phyloP scores from a whole-genome alignment of 2,329 filamentous ascomycete species.

The Atkinsonella texensis region DNA sequence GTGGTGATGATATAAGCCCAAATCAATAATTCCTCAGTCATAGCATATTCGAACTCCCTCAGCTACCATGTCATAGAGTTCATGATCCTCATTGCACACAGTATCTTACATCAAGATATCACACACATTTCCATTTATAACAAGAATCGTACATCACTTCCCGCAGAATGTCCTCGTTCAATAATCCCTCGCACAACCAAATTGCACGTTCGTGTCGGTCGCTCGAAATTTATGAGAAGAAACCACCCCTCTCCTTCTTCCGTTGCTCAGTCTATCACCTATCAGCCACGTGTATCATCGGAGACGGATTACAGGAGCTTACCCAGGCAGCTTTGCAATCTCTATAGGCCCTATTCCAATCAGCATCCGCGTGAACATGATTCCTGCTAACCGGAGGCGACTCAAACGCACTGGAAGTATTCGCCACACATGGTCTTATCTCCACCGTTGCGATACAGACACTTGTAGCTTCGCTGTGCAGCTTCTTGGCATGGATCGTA shows the following conservation, averaged over 20 bases:
- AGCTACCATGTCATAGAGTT: not conserved
- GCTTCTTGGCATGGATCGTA: slow-evolving; percentile 94
- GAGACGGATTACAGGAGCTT: slow-evolving; percentile 15
- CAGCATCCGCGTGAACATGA: slow-evolving; percentile 6
- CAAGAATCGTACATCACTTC: too few species aligned
- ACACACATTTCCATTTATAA: not conserved
- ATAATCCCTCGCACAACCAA: not conserved
- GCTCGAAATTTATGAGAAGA: slow-evolving; percentile 4
- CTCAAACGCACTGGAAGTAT: slow-evolving; percentile 72
- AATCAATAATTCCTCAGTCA: not conserved
- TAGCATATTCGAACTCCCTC: not conserved
- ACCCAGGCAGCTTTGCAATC: slow-evolving; percentile 96
- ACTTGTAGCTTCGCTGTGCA: slow-evolving; percentile 72
- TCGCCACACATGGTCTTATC: slow-evolving; percentile 85
- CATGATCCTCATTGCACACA: not conserved
- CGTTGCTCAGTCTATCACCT: slow-evolving; percentile 10
- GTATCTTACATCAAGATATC: not conserved
- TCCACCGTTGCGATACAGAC: slow-evolving; percentile 76
- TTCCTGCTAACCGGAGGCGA: not conserved
- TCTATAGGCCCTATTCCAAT: slow-evolving; percentile 62
- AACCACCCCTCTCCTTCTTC: slow-evolving; percentile 11
- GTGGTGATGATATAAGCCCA: not conserved
- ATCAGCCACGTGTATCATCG: slow-evolving; percentile 1
- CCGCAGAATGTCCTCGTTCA: too few species aligned
- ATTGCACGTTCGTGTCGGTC: not conserved